phyloP scores from a whole-genome alignment of 352 stramenopile genomes.

The Pythium monospermum region DNA sequence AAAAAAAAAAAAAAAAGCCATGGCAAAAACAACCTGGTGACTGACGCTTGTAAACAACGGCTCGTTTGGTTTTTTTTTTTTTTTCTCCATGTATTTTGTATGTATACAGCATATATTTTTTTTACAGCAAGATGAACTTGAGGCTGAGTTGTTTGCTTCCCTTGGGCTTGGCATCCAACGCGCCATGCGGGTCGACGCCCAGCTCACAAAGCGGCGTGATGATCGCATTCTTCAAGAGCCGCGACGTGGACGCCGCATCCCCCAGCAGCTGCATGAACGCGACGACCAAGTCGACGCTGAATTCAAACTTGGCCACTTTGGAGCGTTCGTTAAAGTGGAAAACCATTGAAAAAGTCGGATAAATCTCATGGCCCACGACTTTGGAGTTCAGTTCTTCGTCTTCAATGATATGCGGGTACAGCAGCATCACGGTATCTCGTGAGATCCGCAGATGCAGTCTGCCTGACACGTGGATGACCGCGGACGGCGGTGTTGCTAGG shows the following conservation, averaged over 20 bases:
- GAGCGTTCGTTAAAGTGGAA: conserved; percentile 52
- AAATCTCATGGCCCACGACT: conserved; percentile 56
- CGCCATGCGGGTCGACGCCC: conserved; percentile 47
- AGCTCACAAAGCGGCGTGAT: conserved; percentile 56
- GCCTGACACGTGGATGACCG: conserved; percentile 32
- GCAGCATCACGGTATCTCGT: conserved; percentile 60
- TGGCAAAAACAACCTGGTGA: too few relatives aligned
- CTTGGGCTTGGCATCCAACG: conserved; percentile 24
- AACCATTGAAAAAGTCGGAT: conserved; percentile 36
- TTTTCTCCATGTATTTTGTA: too few relatives aligned
- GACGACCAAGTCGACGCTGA: conserved; percentile 48
- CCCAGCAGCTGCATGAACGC: conserved; percentile 45
- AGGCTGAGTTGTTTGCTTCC: conserved; percentile 67
- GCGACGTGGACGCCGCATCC: conserved; percentile 26
- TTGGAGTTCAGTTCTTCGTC: conserved; percentile 44
- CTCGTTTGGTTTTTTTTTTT: too few relatives aligned
- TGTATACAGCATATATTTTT: too few relatives aligned
- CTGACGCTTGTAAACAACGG: too few relatives aligned
- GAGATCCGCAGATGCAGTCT: conserved; percentile 48
- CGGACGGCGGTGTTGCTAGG: conserved; percentile 7
- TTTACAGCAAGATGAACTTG: conserved; percentile 68
- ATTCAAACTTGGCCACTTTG: conserved; percentile 53
- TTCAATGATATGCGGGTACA: conserved; percentile 59
- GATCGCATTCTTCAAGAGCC: conserved; percentile 36
- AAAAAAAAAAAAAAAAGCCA: too few relatives aligned